Evolutionary conservation across 495 filamentous ascomycete genomes (phyloP), one percentile per base, ranked within the genome.

Genomic region (Amphirosellinia nigrospora): DNA sequence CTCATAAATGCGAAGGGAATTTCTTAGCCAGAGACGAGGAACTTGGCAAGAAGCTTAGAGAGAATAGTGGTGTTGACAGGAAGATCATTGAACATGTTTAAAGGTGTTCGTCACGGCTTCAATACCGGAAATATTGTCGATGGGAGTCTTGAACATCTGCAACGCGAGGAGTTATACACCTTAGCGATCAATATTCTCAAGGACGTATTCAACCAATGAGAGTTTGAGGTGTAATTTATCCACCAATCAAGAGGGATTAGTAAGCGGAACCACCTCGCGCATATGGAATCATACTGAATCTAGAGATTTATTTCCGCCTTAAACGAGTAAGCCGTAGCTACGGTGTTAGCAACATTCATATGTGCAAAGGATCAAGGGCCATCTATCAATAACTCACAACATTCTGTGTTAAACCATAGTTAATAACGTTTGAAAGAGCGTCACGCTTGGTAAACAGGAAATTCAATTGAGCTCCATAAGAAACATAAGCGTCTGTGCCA

Each of bases 1-100:
- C 28, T 72, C 36, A 15, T 73, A 66, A 64, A 0, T 58, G 52
- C 46, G 71, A 68, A 16, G 68, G 71, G 15, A 68, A 73, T n/a
- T 28, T 34, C 50, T 73, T 23, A 63, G 58, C 68, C 68, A 13
- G 71, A 73, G 28, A 43, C 28, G 23, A 64, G 16, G 61, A 48
- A 28, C 43, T 64, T 50, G 61, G 28, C 11, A 30, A 48, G n/a
- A 70, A 4, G 59, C 55, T 52, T n/a, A 63, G 28, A 61, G 63
- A 4, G 28, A 68, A 41, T 45, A 36, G 34, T 39, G 55, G 3
- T 6, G 32, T 15, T 36, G 41, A 4, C n/a, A 66, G 26, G 30
- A 70, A 60, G 64, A 41, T 68, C 23, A 30, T 70, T 7, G 53
- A 67, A 38, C 28, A 48, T 5, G 30, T 64, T 13, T 15, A 38